A percentile compares a stretch with the other conserved stretches of the same genome.
Conservation (phyloP, 2,329 filamentous ascomycete species). For the Colletotrichum sojae region DNA sequence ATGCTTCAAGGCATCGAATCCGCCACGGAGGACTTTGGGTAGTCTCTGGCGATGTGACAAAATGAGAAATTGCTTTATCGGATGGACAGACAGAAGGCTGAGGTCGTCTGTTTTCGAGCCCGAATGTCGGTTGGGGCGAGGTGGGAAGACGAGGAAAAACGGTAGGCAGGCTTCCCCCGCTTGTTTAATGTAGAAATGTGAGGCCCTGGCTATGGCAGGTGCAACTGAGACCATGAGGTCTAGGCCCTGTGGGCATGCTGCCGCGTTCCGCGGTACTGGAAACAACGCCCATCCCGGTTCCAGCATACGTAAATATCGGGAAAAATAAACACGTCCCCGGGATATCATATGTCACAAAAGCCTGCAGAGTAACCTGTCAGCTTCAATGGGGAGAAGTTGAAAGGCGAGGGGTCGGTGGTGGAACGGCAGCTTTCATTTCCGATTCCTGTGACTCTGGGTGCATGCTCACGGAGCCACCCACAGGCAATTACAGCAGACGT, state of each 20-base stretch:
- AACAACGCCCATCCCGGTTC: conserved; percentile 13
- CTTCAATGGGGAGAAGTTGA: conserved; percentile 19
- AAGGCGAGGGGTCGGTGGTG: background rate
- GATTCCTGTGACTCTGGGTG: background rate
- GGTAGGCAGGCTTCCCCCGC: background rate
- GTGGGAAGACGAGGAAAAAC: background rate
- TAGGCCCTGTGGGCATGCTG: conserved; percentile 12
- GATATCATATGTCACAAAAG: conserved; percentile 35
- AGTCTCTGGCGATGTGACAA: conserved; percentile 4
- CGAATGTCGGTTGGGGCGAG: background rate
- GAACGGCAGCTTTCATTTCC: background rate
- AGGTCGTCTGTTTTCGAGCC: background rate
- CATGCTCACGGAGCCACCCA: conserved; percentile 10
- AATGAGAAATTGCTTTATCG: background rate
- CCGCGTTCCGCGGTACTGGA: conserved; percentile 39
- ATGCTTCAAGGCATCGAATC: conserved; percentile 38
- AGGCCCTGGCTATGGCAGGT: background rate
- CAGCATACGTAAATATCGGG: conserved; percentile 1
- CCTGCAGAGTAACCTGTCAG: conserved; percentile 25
- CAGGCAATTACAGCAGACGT: conserved; percentile 17
- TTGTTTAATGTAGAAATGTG: background rate
- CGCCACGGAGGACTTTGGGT: conserved; percentile 3
- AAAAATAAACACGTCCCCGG: background rate
- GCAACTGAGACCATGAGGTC: background rate
- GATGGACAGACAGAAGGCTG: background rate